A percentile compares a stretch with the other conserved stretches of the same genome.
Evolutionary conservation across 768 basidiomycete species (phyloP).

Genomic region (Rhizopogon sp.): DNA sequence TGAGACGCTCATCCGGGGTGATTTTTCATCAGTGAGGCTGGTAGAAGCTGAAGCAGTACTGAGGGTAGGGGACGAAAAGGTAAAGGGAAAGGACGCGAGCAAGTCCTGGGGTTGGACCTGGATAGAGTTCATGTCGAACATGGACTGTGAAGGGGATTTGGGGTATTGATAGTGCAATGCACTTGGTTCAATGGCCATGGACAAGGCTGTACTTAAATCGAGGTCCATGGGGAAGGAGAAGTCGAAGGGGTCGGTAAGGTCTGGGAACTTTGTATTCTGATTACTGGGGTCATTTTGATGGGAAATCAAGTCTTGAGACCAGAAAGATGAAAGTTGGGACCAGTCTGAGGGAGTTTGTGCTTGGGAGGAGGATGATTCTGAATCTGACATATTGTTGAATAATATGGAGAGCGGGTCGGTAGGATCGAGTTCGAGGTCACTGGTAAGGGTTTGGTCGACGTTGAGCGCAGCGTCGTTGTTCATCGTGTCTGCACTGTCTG

Average conservation of each 20-base stretch:
- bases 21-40: constrained; percentile 17
- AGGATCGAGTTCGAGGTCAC: constrained; percentile 36
- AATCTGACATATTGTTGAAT: constrained; percentile 38
- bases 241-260: constrained; percentile 37
- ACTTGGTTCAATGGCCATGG: constrained; percentile 61
- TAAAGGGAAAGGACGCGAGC: constrained; percentile 33
- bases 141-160: constrained; percentile 8
- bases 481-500: not conserved
- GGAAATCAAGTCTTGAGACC: constrained; percentile 25
- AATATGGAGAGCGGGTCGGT: constrained; percentile 57
- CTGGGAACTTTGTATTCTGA: constrained; percentile 26
- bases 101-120: constrained; percentile 26
- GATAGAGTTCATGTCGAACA: constrained; percentile 12
- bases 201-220: constrained; percentile 42
- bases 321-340: constrained; percentile 48
- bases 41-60: constrained; percentile 28
- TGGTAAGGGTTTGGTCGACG: not conserved
- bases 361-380: constrained; percentile 25
- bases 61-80: constrained; percentile 33
- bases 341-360: constrained; percentile 41
- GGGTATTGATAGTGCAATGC: constrained; percentile 44
- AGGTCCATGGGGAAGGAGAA: constrained; percentile 49
- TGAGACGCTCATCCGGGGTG: constrained; percentile 17
- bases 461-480: not conserved
- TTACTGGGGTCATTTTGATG: not conserved